Conservation (phyloP, 768 basidiomycete species). For the Boletus sensibilis region DNA sequence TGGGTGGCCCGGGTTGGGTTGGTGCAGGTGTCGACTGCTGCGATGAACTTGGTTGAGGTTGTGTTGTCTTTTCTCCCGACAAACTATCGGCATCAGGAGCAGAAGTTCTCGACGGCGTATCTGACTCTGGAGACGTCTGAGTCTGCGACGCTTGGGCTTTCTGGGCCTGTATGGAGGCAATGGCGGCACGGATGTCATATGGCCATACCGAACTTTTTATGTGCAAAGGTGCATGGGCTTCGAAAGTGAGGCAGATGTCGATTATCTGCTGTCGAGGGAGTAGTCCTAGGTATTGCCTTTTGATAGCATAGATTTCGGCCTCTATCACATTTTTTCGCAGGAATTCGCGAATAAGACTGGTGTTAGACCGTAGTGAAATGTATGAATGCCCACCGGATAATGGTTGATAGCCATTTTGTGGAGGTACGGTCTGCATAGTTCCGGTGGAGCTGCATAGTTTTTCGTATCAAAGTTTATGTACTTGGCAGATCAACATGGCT, state of each 20-base stretch:
- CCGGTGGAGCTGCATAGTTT: slow-evolving; percentile 70
- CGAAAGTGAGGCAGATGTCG: slow-evolving; percentile 73
- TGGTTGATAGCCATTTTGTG: slow-evolving; percentile 35
- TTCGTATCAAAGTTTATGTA: slow-evolving; percentile 59
- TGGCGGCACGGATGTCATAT: slow-evolving; percentile 61
- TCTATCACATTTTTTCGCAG: slow-evolving; percentile 35
- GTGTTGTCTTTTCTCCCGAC: slow-evolving; percentile 14
- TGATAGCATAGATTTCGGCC: slow-evolving; percentile 53
- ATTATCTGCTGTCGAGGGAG: slow-evolving; percentile 71
- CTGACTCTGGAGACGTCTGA: slow-evolving; percentile 12
- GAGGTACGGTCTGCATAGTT: slow-evolving; percentile 56
- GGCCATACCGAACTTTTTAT: slow-evolving; percentile 73
- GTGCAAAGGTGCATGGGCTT: slow-evolving; percentile 64
- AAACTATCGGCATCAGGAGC: slow-evolving; percentile 10
- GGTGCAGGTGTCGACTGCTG: slow-evolving; percentile 22
- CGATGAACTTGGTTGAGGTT: slow-evolving; percentile 19
- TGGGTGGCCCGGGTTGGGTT: slow-evolving; percentile 24
- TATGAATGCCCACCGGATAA: slow-evolving; percentile 36
- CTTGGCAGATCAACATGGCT: slow-evolving; percentile 8
- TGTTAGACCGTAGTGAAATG: slow-evolving; percentile 17
- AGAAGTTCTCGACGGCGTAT: slow-evolving; percentile 13
- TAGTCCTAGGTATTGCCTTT: slow-evolving; percentile 67
- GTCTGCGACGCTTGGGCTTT: slow-evolving; percentile 25
- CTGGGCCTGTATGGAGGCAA: slow-evolving; percentile 46
- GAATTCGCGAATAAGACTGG: slow-evolving; percentile 25